phyloP scores from a whole-genome alignment of 129 eudicot genomes.

The Lactuca saligna region DNA sequence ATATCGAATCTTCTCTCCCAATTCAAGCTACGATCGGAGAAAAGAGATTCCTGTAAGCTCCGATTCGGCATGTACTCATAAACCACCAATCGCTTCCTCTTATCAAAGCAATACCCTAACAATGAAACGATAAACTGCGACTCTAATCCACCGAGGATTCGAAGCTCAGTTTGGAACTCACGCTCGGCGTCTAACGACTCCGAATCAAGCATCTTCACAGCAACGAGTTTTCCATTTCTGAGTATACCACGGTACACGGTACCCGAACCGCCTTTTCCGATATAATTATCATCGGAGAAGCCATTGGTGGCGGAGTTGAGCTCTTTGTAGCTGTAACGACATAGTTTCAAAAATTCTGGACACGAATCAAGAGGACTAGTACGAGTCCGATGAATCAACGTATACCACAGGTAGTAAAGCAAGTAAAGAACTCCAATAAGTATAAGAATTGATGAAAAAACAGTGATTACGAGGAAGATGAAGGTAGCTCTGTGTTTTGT shows the following conservation, averaged over 20 bases:
- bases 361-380: constrained; percentile 80
- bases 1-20: constrained; percentile 71
- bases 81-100: constrained; percentile 62
- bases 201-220: constrained; percentile 73
- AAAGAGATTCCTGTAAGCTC: constrained; percentile 79
- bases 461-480: constrained; percentile 50
- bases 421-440: constrained; percentile 60
- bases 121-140: constrained; percentile 68
- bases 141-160: constrained; percentile 64
- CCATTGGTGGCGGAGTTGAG: constrained; percentile 80
- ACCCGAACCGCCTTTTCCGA: constrained; percentile 95
- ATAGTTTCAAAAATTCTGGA: constrained; percentile 56
- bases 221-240: constrained; percentile 72
- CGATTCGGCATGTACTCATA: constrained; percentile 94
- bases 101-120: constrained; percentile 78
- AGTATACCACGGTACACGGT: constrained; percentile 78
- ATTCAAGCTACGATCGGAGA: constrained; percentile 45
- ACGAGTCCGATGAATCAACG: constrained; percentile 55
- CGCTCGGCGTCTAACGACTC: constrained; percentile 56
- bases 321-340: constrained; percentile 65
- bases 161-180: constrained; percentile 84
- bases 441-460: constrained; percentile 53
- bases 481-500: constrained; percentile 51
- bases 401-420: constrained; percentile 66
- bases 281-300: constrained; percentile 54